Conservation (phyloP, 345 rosid genomes). For the Excoecaria cochinchinensis region DNA sequence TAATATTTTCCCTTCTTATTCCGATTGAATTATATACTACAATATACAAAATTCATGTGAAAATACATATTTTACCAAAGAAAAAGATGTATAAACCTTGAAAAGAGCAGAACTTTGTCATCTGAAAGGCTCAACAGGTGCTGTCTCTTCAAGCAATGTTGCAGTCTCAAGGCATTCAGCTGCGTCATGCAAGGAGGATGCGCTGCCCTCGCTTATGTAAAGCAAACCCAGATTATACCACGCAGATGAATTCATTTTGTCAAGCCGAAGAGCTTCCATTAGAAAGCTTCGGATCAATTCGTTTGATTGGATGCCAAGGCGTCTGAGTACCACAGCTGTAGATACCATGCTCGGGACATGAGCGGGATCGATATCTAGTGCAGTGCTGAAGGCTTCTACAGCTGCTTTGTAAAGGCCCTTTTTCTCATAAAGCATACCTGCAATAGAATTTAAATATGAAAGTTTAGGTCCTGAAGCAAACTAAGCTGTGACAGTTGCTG, state of each 20-base stretch:
- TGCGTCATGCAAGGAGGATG: conserved; percentile 39
- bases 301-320: conserved; percentile 33
- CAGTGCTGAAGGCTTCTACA: conserved; percentile 42
- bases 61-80: not conserved
- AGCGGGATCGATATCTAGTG: conserved; percentile 49
- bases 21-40: conserved; percentile 15
- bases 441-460: conserved; percentile 1
- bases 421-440: conserved; percentile 48
- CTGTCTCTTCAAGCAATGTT: conserved; percentile 50
- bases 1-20: conserved; percentile 5
- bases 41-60: not conserved
- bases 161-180: conserved; percentile 66
- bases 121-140: conserved; percentile 64
- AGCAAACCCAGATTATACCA: conserved; percentile 67
- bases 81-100: not conserved
- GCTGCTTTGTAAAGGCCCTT: conserved; percentile 54
- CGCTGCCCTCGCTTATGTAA: conserved; percentile 36
- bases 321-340: conserved; percentile 46
- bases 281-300: conserved; percentile 47
- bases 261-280: conserved; percentile 50
- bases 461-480: conserved; percentile 2
- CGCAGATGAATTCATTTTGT: conserved; percentile 51
- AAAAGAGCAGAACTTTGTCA: conserved; percentile 15
- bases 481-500: not conserved
- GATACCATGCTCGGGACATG: conserved; percentile 64